These are phyloP conservation scores for Ichthyophthirius multifiliis DNA, from an alignment of 169 alveolate genomes.

Conservation along the genomic window DNA sequence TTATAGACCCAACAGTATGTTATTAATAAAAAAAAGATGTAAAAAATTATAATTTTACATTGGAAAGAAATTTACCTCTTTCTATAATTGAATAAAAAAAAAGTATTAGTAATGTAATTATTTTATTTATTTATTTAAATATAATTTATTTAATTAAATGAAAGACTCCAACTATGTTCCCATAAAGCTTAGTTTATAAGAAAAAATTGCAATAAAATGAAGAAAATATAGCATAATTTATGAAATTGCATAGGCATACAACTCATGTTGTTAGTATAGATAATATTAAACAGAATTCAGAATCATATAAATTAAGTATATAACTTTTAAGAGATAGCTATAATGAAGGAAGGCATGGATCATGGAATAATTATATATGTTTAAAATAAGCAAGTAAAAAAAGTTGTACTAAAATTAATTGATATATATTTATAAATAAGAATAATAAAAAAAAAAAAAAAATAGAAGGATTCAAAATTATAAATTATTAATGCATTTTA, in stretches of 20 bases:
- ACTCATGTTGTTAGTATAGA: conserved; percentile 55
- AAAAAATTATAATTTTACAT: conserved; percentile 63
- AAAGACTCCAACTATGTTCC: conserved; percentile 36
- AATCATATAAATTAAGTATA: conserved; percentile 36
- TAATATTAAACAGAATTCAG: conserved; percentile 39
- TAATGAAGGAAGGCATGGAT: conserved; percentile 77
- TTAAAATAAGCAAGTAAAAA: conserved; percentile 47
- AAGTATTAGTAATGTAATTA: conserved; percentile 7
- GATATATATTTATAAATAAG: too few relatives aligned
- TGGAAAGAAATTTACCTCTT: conserved; percentile 63
- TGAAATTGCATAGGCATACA: conserved; percentile 64
- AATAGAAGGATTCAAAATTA: too few relatives aligned
- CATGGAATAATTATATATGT: conserved; percentile 76
- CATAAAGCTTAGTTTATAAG: conserved; percentile 49
- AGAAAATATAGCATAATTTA: conserved; percentile 51
- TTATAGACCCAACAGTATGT: conserved; percentile 51
- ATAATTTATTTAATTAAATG: too few relatives aligned
- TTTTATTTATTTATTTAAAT: too few relatives aligned
- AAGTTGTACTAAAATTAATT: too few relatives aligned
- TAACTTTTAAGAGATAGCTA: conserved; percentile 61
- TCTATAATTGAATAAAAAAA: conserved; percentile 41
- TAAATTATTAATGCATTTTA: too few relatives aligned
- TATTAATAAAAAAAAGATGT: conserved; percentile 65
- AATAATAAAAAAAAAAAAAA: too few relatives aligned
- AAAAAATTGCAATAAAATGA: conserved; percentile 59